Evolutionary conservation across 2,329 filamentous ascomycete genomes (phyloP).

Genomic region (Trichoderma atrobrunneum): DNA sequence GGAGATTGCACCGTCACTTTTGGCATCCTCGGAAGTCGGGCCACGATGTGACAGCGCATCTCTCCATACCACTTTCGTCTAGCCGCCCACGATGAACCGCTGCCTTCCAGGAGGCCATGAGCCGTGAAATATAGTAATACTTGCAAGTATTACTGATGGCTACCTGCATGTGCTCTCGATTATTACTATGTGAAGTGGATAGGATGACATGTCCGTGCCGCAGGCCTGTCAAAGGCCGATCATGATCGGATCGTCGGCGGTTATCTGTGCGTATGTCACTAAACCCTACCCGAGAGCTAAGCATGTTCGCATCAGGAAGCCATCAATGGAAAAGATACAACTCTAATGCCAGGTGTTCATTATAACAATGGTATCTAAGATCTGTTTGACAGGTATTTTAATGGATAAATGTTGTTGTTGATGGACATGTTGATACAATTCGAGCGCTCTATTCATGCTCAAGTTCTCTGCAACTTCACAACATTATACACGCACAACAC

Average conservation of each 20-base stretch:
- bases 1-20: not conserved
- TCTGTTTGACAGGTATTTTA: not conserved
- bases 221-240: not conserved
- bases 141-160: not conserved
- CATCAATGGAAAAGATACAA: not conserved
- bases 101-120: not conserved
- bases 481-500: not conserved
- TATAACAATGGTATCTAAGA: not conserved
- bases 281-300: not conserved
- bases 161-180: not conserved
- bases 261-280: not conserved
- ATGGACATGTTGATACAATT: fast-evolving
- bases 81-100: not conserved
- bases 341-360: fast-evolving
- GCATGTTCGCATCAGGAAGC: not conserved
- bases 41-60: not conserved
- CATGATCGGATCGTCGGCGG: slow-evolving; percentile 5
- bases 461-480: too few species aligned
- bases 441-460: too few species aligned
- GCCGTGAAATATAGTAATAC: not conserved
- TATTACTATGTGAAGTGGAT: not conserved
- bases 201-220: not conserved
- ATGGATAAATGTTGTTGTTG: not conserved
- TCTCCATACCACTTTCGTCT: not conserved
- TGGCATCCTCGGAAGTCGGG: not conserved